Evolutionary conservation across 768 basidiomycete genomes (phyloP).

Genomic region (Clitopilus passeckerianus): DNA sequence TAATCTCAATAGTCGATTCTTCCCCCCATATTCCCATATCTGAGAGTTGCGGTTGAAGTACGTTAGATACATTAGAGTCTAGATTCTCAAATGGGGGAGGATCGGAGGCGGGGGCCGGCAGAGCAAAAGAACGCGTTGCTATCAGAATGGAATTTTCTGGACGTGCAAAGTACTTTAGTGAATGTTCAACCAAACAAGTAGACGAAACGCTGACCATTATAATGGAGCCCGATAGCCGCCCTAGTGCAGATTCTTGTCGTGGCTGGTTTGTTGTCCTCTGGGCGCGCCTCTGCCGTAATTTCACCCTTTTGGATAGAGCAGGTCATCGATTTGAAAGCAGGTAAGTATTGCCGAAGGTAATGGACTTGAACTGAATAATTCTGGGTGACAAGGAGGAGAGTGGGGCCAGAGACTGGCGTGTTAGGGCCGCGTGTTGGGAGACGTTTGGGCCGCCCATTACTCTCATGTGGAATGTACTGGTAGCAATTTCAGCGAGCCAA

Average conservation of each 20-base stretch:
- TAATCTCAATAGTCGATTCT: constrained; percentile 56
- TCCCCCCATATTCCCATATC: constrained; percentile 57
- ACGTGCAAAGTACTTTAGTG: constrained; percentile 1
- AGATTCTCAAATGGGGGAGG: constrained; percentile 31
- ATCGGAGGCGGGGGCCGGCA: constrained; percentile 28
- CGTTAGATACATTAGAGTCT: constrained; percentile 34
- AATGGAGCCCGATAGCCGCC: constrained; percentile 57
- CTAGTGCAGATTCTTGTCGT: constrained; percentile 43
- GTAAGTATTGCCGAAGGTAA: constrained; percentile 42
- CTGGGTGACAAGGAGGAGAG: constrained; percentile 62
- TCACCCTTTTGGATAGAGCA: constrained; percentile 42
- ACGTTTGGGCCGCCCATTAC: constrained; percentile 42
- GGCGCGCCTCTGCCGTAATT: constrained; percentile 27
- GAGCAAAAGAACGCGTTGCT: constrained; percentile 54
- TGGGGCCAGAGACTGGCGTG: constrained; percentile 47
- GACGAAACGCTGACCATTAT: constrained; percentile 39
- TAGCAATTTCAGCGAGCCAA: constrained; percentile 1
- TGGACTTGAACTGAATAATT: constrained; percentile 51
- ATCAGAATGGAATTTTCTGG: constrained; percentile 55
- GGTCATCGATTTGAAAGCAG: constrained; percentile 40
- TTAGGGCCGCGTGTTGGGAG: constrained; percentile 56
- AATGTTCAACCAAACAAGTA: neutral
- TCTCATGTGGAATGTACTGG: constrained; percentile 49
- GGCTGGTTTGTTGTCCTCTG: constrained; percentile 24
- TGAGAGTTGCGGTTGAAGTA: constrained; percentile 21